phyloP scores from a whole-genome alignment of 495 filamentous ascomycete species.

The Annulohypoxylon bovei region DNA sequence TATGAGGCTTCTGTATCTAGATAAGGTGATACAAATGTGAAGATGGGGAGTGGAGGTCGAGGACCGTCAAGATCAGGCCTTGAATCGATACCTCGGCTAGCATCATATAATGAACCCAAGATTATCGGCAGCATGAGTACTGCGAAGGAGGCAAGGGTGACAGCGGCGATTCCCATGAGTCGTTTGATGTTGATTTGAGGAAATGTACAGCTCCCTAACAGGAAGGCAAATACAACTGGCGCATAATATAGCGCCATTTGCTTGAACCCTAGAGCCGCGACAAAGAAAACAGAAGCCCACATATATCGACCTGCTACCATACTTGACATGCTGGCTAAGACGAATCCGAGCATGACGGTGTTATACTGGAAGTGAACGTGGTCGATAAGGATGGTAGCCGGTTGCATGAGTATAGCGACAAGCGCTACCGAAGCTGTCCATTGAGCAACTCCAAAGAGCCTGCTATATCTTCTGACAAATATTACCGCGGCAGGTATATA shows the following conservation, averaged over 20 bases:
- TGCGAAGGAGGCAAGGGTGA: constrained; percentile 77
- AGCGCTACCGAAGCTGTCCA: constrained; percentile 88
- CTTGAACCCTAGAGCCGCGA: constrained; percentile 92
- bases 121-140: constrained; percentile 79
- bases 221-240: constrained; percentile 88
- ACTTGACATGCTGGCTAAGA: constrained; percentile 85
- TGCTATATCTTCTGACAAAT: constrained; percentile 81
- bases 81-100: constrained; percentile 61
- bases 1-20: constrained; percentile 71
- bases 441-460: constrained; percentile 70
- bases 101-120: constrained; percentile 69
- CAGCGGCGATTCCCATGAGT: constrained; percentile 75
- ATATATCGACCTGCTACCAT: constrained; percentile 84
- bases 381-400: constrained; percentile 89
- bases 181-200: constrained; percentile 75
- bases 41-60: constrained; percentile 65
- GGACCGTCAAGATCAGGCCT: constrained; percentile 59
- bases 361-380: constrained; percentile 99
- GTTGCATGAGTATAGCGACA: constrained; percentile 90
- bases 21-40: constrained; percentile 65
- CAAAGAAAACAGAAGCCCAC: constrained; percentile 93
- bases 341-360: constrained; percentile 94
- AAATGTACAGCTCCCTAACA: constrained; percentile 84
- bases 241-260: constrained; percentile 99
- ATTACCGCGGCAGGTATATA: constrained; percentile 87